phyloP scores from a whole-genome alignment of 2,329 filamentous ascomycete genomes.

The Colletotrichum godetiae region DNA sequence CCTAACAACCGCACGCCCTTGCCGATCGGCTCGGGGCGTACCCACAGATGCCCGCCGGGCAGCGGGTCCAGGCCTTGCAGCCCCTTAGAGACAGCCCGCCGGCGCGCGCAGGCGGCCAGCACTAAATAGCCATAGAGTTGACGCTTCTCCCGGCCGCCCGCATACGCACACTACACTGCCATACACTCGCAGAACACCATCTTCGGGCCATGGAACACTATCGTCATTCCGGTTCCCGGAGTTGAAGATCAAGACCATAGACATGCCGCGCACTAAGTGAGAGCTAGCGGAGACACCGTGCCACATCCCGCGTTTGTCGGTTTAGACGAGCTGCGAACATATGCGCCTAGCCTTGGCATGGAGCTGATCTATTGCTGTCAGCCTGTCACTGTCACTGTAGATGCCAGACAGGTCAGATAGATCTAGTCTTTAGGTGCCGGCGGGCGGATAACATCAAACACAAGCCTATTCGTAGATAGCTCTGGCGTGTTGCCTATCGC shows the following conservation, averaged over 20 bases:
- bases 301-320: conserved; percentile 21
- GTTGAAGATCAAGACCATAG: neutral
- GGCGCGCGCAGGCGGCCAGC: conserved; percentile 19
- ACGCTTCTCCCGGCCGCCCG: neutral
- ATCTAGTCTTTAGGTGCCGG: neutral
- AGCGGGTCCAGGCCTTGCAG: conserved; percentile 18
- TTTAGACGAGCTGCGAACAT: no score
- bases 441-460: neutral
- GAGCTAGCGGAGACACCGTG: conserved; percentile 11
- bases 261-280: neutral
- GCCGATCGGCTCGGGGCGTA: conserved; percentile 21
- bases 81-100: conserved; percentile 20
- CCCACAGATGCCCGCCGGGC: conserved; percentile 27
- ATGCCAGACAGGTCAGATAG: neutral
- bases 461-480: neutral
- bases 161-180: neutral
- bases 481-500: neutral
- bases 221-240: conserved; percentile 3
- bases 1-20: neutral
- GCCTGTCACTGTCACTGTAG: neutral
- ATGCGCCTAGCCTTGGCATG: conserved; percentile 11
- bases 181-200: neutral
- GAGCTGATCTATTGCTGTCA: neutral
- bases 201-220: neutral
- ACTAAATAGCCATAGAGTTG: neutral